These are phyloP conservation scores for Lupinus albus DNA, from an alignment of 306 rosid species.

Conservation along the genomic window DNA sequence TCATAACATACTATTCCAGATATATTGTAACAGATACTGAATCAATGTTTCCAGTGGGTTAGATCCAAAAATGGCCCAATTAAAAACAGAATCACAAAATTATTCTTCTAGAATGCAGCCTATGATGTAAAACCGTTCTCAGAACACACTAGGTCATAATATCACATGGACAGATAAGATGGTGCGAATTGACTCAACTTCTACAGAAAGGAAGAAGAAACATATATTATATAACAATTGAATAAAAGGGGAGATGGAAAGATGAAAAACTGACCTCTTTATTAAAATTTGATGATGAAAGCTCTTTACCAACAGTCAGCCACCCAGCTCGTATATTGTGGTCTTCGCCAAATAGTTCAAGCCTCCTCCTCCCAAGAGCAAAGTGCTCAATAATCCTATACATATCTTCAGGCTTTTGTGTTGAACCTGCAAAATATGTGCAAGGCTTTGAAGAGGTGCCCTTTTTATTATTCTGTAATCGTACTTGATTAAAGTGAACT, in stretches of 20 bases:
- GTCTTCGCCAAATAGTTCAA: slow-evolving; percentile 97
- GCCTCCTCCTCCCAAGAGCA: slow-evolving; percentile 98
- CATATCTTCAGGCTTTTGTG: slow-evolving; percentile 99
- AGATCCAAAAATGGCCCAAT: slow-evolving; percentile 2
- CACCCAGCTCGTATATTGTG: slow-evolving; percentile 96
- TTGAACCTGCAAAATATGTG: slow-evolving; percentile 71
- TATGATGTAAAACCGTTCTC: slow-evolving; percentile 5
- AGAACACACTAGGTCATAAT: slow-evolving; percentile 6
- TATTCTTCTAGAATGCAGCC: not conserved
- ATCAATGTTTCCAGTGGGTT: slow-evolving; percentile 12
- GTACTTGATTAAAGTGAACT: not conserved
- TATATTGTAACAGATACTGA: not conserved
- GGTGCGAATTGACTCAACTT: slow-evolving; percentile 19
- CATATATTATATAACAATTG: not conserved
- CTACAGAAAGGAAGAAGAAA: slow-evolving; percentile 2
- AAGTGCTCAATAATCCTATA: slow-evolving; percentile 97
- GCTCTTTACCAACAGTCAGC: slow-evolving; percentile 83
- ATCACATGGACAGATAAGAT: slow-evolving; percentile 15
- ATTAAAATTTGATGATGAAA: slow-evolving; percentile 83
- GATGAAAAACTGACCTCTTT: slow-evolving; percentile 60
- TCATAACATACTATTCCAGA: not conserved
- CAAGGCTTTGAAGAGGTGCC: slow-evolving; percentile 8
- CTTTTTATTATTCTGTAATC: slow-evolving; percentile 28
- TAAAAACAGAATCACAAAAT: slow-evolving; percentile 18
- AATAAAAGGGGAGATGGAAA: slow-evolving; percentile 15